Percentiles rank a stretch among this genome's conserved stretches.
These are phyloP conservation scores for Pichia sp. DNA, from an alignment of 1,139 yeast genomes.

Conservation along the genomic window DNA sequence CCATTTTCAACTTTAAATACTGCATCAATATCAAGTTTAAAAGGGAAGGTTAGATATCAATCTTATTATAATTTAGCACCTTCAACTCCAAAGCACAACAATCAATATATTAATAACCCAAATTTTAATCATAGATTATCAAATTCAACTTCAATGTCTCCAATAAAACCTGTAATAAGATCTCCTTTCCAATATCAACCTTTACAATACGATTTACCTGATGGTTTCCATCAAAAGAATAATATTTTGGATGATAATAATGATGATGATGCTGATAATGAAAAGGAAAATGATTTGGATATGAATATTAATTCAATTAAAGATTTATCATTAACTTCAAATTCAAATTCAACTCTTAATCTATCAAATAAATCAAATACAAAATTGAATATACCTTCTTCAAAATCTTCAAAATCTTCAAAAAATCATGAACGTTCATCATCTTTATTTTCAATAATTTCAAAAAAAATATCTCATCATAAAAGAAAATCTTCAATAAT, in stretches of 20 bases:
- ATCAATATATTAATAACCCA: too few species aligned
- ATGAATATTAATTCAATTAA: neutral
- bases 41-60: slow-evolving; percentile 30
- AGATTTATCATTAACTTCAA: slow-evolving; percentile 1
- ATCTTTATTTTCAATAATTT: slow-evolving; percentile 25
- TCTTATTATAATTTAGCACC: slow-evolving; percentile 23
- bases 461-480: slow-evolving; percentile 23
- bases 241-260: neutral
- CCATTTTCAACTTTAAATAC: slow-evolving; percentile 16
- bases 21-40: slow-evolving; percentile 24
- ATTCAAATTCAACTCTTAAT: slow-evolving; percentile 3
- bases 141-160: slow-evolving; percentile 24
- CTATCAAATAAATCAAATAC: slow-evolving; percentile 3
- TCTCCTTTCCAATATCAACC: slow-evolving; percentile 29
- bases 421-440: slow-evolving; percentile 22
- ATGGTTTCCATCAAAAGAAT: slow-evolving; percentile 12
- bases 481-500: slow-evolving; percentile 23
- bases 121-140: slow-evolving; percentile 4
- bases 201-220: slow-evolving; percentile 25
- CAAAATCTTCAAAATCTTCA: neutral
- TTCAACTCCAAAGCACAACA: slow-evolving; percentile 17
- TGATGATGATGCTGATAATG: neutral
- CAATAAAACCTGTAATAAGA: slow-evolving; percentile 19
- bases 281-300: neutral
- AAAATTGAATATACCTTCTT: neutral